Base-by-base conservation (phyloP, 164 flowering plant species). In the Vitis amurensis region DNA sequence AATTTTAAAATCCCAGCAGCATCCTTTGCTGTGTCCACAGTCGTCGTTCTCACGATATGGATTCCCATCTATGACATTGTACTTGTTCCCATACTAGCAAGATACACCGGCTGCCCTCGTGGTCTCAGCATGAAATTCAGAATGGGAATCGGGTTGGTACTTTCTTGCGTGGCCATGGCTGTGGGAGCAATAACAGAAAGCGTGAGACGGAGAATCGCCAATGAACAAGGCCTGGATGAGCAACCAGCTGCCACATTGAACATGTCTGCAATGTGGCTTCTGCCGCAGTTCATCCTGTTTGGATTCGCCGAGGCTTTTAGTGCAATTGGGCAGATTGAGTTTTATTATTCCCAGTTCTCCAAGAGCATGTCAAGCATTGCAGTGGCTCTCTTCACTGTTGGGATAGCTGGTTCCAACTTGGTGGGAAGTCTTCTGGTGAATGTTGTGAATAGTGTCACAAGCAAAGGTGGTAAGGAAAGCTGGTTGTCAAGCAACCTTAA, bases 1-100 rank as follows among this genome's bases (percentile, higher is more conserved):
- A 67, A 63, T 14, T 87, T 88, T 63, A 67, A 85, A 72, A 79
- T 89, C 31, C 91, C 92, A 0, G 82, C 89, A 11, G 90, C 78
- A 47, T 87, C 92, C 14, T 84, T 83, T 23, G 19, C 64, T 14
- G 63, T 76, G 1, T 86, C 88, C 50, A 6, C 50, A 1, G 14
- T 88, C 0, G 11, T 82, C 1, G 3, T 86, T 8, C 13, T 82
- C 3, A 73, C 74, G 2, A 4, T 84, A 3, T 83, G 88, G 87
- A 49, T 88, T n/a, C 70, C 68, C 15, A 67, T 88, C 19, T 91
- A 89, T 58, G 87, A 88, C 15, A 82, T 82, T 3, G 50, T 78
- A 1, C 12, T 87, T 23, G 53, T 84, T 27, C 92, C 86, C 1
- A 0, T 79, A 8, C 75, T 77, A 14, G 72, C 82, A 4, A 77